Percentiles rank a stretch among this genome's conserved stretches.
Conservation (phyloP, 495 filamentous ascomycete genomes). For the Lasiosphaeria miniovina region DNA sequence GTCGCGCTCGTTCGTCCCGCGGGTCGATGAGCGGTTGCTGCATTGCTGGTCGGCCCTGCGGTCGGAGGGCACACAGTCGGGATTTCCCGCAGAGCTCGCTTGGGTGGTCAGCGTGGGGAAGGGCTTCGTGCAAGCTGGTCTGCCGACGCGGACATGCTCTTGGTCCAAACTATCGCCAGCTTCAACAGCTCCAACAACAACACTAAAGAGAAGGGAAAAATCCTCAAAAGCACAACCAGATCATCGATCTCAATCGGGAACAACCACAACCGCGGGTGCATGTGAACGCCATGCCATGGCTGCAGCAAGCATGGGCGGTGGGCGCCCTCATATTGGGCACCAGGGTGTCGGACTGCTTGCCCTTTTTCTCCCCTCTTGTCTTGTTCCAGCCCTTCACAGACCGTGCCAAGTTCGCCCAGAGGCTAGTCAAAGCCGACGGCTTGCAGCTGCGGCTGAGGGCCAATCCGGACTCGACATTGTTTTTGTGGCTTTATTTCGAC, state of each 20-base stretch:
- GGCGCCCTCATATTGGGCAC: constrained; percentile 24
- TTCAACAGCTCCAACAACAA: neutral
- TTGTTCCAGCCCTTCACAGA: neutral
- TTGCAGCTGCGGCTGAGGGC: constrained; percentile 31
- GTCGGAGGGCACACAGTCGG: neutral
- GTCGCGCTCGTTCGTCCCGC: constrained; percentile 10
- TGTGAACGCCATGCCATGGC: neutral
- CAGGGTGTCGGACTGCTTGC: neutral
- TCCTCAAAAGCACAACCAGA: neutral
- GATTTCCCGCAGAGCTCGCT: too few relatives aligned
- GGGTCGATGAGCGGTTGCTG: constrained; percentile 20
- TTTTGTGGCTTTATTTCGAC: constrained; percentile 19
- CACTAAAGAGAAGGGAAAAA: neutral
- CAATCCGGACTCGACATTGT: constrained; percentile 11
- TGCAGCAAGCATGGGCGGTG: constrained; percentile 2
- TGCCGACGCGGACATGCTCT: neutral
- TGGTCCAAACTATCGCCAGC: neutral
- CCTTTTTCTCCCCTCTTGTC: neutral
- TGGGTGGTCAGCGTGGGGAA: neutral
- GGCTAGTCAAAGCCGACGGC: constrained; percentile 18
- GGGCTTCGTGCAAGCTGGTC: neutral
- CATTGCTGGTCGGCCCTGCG: constrained; percentile 5
- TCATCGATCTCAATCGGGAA: neutral
- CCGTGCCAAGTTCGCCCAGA: constrained; percentile 3
- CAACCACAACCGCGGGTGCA: neutral